A percentile compares a stretch with the other conserved stretches of the same genome.
phyloP scores from a whole-genome alignment of 129 eudicot species.

The Artemisia annua region DNA sequence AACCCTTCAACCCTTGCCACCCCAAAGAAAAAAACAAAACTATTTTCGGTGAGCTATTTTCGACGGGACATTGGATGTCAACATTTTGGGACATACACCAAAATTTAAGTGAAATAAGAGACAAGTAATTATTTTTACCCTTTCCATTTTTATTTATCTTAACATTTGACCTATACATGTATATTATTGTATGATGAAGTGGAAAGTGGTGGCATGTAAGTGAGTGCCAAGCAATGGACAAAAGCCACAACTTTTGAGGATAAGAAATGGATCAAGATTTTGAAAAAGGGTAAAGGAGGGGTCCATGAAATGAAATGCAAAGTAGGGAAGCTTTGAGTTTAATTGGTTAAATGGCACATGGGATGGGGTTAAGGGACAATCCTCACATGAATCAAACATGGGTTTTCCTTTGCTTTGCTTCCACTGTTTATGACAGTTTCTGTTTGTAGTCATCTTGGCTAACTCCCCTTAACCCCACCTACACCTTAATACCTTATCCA shows the following conservation, averaged over 20 bases:
- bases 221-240: constrained; percentile 26
- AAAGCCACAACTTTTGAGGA: constrained; percentile 34
- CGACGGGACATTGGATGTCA: no score
- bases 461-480: constrained; percentile 27
- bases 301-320: constrained; percentile 20
- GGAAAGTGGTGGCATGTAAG: constrained; percentile 27
- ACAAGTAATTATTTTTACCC: no score
- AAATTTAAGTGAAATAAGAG: no score
- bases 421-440: constrained; percentile 28
- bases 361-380: constrained; percentile 32
- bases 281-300: constrained; percentile 15
- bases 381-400: constrained; percentile 49
- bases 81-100: no score
- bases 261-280: constrained; percentile 17
- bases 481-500: constrained; percentile 23
- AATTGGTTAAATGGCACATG: constrained; percentile 39
- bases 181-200: constrained; percentile 1
- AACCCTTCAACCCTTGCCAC: no score
- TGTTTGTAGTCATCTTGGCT: constrained; percentile 28
- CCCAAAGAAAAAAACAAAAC: no score
- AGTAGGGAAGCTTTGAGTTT: constrained; percentile 37
- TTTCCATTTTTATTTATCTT: no score
- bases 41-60: no score
- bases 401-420: constrained; percentile 31
- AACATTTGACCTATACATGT: not conserved